Base-by-base conservation (phyloP, 208 protist genomes). In the Leishmania mexicana region DNA sequence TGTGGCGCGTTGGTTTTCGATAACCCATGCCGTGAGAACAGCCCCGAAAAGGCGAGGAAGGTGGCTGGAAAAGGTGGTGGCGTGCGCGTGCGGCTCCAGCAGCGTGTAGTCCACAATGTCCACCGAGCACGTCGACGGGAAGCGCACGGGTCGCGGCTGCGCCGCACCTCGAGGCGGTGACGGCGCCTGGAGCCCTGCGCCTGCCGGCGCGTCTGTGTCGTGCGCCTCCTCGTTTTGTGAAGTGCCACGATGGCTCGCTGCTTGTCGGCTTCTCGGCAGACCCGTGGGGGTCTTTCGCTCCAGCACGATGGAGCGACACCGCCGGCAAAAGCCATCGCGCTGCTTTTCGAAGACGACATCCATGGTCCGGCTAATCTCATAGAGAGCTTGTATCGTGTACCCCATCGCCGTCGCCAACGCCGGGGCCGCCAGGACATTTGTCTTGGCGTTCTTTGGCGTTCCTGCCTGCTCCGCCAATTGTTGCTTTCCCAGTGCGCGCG, bases 11-110 rank as follows among this genome's bases (percentile, higher is more conserved):
- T 67, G 67, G 47, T 80, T 54, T 68, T 92, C 80, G 42, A 90
- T 71, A 24, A 88, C 73, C 93, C 90, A 94, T 35, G 83, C 78
- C 49, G 87, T 80, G 19, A 93, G 71, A 11, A 90, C 60, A 24
- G 84, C 83, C 42, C 90, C 76, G 70, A 95, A 88, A 0, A 84
- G 75, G 38, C 87, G 93, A n/a, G 89, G 78, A 68, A 91, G 78
- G 40, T 85, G 75, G 67, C 89, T 88, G 5, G 87, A 79, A 70
- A 90, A 85, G 38, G 88, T 89, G 13, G 83, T 87, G 38, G 88
- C 85, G 79, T 93, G 83, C 5, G 42, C 31, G 21, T 80, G 31
- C 21, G 74, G 82, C 76, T 89, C 85, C 51, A 94, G 83, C 8
- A 90, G 71, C 60, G 83, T 68, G 79, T 91, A 92, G 58, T 70